These are phyloP conservation scores for Globisporangium paddicum DNA, from an alignment of 352 stramenopile genomes.

Conservation along the genomic window DNA sequence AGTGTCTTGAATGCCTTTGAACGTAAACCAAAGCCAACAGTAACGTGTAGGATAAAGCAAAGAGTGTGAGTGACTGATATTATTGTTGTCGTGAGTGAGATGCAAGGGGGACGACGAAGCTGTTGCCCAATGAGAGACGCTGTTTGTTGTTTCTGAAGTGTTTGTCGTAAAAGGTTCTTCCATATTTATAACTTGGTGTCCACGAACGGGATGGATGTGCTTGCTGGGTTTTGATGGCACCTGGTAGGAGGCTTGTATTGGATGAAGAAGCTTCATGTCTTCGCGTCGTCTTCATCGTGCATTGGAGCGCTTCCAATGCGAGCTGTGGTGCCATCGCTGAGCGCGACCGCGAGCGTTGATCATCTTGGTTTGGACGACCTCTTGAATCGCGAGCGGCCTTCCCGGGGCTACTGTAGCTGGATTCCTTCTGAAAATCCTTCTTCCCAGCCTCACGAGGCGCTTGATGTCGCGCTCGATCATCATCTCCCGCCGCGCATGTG, in stretches of 20 bases:
- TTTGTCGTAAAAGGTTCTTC: no score
- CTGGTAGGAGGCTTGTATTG: not conserved
- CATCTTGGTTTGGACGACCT: not conserved
- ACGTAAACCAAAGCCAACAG: not conserved
- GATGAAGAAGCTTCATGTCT: not conserved
- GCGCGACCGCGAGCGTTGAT: not conserved
- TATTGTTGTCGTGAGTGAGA: not conserved
- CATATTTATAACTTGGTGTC: not conserved
- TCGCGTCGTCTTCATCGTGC: not conserved
- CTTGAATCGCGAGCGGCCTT: no score
- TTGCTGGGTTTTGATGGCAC: not conserved
- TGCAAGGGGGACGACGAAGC: not conserved
- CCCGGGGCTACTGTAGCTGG: not conserved
- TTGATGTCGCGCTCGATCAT: conserved; percentile 13
- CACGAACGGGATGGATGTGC: not conserved
- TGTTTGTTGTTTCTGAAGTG: not conserved
- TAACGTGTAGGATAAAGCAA: not conserved
- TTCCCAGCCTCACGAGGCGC: not conserved
- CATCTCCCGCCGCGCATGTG: conserved; percentile 59
- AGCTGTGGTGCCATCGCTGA: not conserved
- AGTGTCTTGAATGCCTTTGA: not conserved
- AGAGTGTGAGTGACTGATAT: not conserved
- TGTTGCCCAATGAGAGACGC: not conserved
- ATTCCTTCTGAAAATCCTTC: not conserved
- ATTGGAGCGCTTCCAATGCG: conserved; percentile 6